A percentile compares a stretch with the other conserved stretches of the same genome.
Evolutionary conservation across 345 rosid genomes (phyloP).

Genomic region (Citrus hindsii): DNA sequence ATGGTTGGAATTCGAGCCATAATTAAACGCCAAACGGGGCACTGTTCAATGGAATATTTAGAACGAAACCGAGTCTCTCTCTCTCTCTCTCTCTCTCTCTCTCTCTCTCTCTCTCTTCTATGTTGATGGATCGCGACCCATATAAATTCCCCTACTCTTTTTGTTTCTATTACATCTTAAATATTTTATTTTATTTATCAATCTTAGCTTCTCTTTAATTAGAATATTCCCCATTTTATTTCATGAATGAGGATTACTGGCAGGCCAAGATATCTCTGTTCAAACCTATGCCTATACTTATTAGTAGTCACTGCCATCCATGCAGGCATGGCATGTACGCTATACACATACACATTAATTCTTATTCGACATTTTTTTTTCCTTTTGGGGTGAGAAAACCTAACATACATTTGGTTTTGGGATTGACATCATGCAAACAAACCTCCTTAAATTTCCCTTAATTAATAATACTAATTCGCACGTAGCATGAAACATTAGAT

Average conservation of each 20-base stretch:
- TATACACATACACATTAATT: neutral
- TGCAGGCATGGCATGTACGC: constrained; percentile 13
- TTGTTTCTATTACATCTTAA: constrained; percentile 11
- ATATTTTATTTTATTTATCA: neutral
- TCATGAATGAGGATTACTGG: constrained; percentile 30
- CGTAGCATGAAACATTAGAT: constrained; percentile 3
- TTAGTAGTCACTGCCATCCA: constrained; percentile 15
- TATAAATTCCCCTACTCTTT: constrained; percentile 18
- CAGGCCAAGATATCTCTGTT: constrained; percentile 23
- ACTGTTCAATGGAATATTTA: constrained; percentile 48
- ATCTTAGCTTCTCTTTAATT: constrained; percentile 19
- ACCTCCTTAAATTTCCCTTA: neutral
- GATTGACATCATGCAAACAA: neutral
- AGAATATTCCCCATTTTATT: constrained; percentile 38
- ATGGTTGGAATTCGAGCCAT: constrained; percentile 42
- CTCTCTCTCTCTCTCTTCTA: constrained; percentile 1
- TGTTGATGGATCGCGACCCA: constrained; percentile 40
- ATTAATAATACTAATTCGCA: constrained; percentile 2
- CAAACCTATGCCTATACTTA: constrained; percentile 8
- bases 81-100: neutral
- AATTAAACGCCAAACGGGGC: constrained; percentile 23
- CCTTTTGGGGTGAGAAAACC: too few species aligned
- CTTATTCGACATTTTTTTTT: too few species aligned
- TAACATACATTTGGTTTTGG: too few species aligned
- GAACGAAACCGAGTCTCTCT: constrained; percentile 26